Base-by-base conservation (phyloP, 768 basidiomycete species). In the Tricholoma bakamatsutake region DNA sequence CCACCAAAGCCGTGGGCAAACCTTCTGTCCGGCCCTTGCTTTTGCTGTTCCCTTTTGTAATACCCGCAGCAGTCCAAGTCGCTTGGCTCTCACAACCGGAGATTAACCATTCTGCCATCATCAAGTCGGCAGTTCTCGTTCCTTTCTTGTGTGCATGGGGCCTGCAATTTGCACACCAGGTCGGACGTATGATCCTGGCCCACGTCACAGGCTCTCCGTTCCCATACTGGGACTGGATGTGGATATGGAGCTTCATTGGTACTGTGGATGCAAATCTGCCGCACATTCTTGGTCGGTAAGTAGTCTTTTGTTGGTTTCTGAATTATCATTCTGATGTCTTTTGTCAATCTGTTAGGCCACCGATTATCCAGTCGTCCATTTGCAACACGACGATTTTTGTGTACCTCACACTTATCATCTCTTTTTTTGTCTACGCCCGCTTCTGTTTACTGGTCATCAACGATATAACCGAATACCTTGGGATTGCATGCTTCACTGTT, bases 131-230 rank as follows among this genome's bases (percentile, higher is more conserved):
- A 1, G 78, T 86, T 24, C 86, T 98, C 66, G 72, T 98, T 10
- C 93, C 94, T 3, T 97, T 95, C 76, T 70, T 95, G 15, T 87
- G 85, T 63, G 86, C 90, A 17, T 98, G 95, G 94, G 96, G 94
- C n/a, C 69, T 90, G 52, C 88, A 90, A 69, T 91, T 92, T 61
- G 87, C 89, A 28, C 90, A 91, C 60, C 87, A 94, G 67, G 95
- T 97, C 35, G 92, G 93, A 10, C 76, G 87, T 61, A 89, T 98
- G 78, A 98, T 98, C 64, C 73, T 97, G 46, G 90, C 94, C 1
- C 97, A 98, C 69, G 84, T 97, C 28, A 94, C 95, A 51, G 84
- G 83, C 59, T 75, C 80, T 43, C 73, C 82, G 4, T 96, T 98
- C 76, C 97, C 97, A 0, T 75, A 80, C 65, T 94, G 88, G 83